Percentiles rank a stretch among this genome's conserved stretches.
Evolutionary conservation across 179 eudicot species (phyloP).

Genomic region (Beta macrorhiza): DNA sequence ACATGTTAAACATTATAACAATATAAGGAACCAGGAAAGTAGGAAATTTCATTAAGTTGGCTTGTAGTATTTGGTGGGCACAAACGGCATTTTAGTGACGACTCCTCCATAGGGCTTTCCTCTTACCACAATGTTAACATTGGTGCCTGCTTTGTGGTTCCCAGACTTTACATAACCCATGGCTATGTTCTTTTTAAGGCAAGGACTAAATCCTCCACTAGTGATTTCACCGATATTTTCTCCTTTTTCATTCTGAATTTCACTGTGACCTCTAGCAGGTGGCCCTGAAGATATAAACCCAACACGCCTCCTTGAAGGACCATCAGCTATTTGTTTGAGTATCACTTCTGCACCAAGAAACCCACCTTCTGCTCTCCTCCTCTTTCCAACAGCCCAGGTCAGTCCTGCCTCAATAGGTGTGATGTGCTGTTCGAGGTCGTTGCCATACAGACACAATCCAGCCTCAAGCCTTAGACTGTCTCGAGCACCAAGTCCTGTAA

Average conservation of each 20-base stretch:
- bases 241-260: constrained; percentile 77
- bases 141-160: constrained; percentile 76
- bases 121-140: constrained; percentile 63
- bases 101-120: constrained; percentile 80
- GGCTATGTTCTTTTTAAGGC: constrained; percentile 94
- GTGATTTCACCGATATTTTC: constrained; percentile 85
- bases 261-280: constrained; percentile 89
- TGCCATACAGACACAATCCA: constrained; percentile 85
- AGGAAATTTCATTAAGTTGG: constrained; percentile 34
- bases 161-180: constrained; percentile 97
- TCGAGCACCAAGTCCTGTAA: constrained; percentile 91
- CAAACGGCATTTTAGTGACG: constrained; percentile 93
- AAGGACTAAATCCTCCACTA: constrained; percentile 96
- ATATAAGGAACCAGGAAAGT: not conserved
- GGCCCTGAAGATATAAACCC: constrained; percentile 84
- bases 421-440: constrained; percentile 92
- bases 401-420: constrained; percentile 94
- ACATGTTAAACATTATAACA: constrained; percentile 16
- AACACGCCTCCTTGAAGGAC: constrained; percentile 70
- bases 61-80: constrained; percentile 91
- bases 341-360: constrained; percentile 91
- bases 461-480: constrained; percentile 98
- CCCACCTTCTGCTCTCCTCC: constrained; percentile 88
- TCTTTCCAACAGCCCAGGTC: constrained; percentile 95
- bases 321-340: constrained; percentile 78